Evolutionary conservation across 768 basidiomycete genomes (phyloP).

Genomic region (Tylopilus sp.): DNA sequence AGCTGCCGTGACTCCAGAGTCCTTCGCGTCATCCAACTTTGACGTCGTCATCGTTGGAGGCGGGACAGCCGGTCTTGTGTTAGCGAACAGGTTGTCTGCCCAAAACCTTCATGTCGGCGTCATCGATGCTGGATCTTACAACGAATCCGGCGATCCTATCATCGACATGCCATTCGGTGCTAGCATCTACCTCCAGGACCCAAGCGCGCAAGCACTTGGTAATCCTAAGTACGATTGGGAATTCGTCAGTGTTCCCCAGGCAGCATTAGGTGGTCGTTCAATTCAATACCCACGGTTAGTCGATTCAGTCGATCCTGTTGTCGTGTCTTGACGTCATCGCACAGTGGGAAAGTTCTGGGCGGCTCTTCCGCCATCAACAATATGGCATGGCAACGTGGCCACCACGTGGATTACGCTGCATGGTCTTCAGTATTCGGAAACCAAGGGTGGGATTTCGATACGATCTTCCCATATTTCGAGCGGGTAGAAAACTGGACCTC

Average conservation of each 20-base stretch:
- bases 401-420: not conserved
- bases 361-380: constrained; percentile 1
- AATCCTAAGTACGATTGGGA: not conserved
- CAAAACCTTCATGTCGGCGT: not conserved
- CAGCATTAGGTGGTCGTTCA: not conserved
- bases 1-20: not conserved
- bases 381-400: not conserved
- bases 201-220: not conserved
- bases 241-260: not conserved
- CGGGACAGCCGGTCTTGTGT: not conserved
- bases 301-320: not conserved
- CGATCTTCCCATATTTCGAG: not conserved
- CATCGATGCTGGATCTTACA: not conserved
- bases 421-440: not conserved
- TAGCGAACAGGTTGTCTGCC: not conserved
- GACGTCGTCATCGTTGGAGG: not conserved
- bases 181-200: not conserved
- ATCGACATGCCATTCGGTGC: not conserved
- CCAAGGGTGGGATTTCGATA: not conserved
- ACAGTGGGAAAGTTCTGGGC: constrained; percentile 1
- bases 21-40: not conserved
- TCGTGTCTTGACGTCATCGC: not conserved
- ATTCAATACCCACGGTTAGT: not conserved
- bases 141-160: not conserved
- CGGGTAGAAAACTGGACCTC: not conserved